Evolutionary conservation across 2,329 filamentous ascomycete species (phyloP), one percentile per base, ranked within the genome.

Genomic region (Botrytis tulipae): DNA sequence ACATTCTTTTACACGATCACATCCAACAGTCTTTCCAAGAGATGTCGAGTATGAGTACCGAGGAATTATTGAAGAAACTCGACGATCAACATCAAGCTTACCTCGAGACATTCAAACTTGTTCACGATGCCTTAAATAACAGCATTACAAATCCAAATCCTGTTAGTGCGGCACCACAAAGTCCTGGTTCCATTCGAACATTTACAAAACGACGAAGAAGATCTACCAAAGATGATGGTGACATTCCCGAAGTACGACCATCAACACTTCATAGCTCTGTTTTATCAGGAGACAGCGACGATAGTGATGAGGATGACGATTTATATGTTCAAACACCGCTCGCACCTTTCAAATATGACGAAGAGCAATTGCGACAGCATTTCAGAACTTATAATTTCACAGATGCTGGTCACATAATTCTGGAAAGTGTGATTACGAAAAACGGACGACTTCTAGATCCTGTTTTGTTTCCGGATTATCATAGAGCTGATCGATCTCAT

Each of bases 351-450:
- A 81, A 78, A 7, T 84, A 83, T 74, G 81, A 84, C 61, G 82
- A 85, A 69, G 84, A 85, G 71, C 81, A 83, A 75, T 76, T 87
- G 29, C 81, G 84, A 32, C 78, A 83, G 12, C 85, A 87, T 77
- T 76, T 86, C 59, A 83, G 81, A 74, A 82, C 76, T 25, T 82
- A 86, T 74, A 74, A 80, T 32, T 86, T 84, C 82, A 81, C 82
- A 63, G 79, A 83, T 60, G 80, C 82, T 75, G 82, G 83, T 25
- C 78, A 80, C 71, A 80, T 80, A 51, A 82, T 86, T 32, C 76
- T 87, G 32, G 80, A 82, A n/a, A 77, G 79, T 25, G 74, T 79
- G 20, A 74, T 78, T 10, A 61, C 72, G 4, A 73, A 76, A 48
- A 72, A 46, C 25, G 76, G 77, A 42, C 71, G 73, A 25, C 74